Percentiles rank a stretch among this genome's conserved stretches.
Evolutionary conservation across 257 asterid genomes (phyloP).

Genomic region (Petunia secreta): DNA sequence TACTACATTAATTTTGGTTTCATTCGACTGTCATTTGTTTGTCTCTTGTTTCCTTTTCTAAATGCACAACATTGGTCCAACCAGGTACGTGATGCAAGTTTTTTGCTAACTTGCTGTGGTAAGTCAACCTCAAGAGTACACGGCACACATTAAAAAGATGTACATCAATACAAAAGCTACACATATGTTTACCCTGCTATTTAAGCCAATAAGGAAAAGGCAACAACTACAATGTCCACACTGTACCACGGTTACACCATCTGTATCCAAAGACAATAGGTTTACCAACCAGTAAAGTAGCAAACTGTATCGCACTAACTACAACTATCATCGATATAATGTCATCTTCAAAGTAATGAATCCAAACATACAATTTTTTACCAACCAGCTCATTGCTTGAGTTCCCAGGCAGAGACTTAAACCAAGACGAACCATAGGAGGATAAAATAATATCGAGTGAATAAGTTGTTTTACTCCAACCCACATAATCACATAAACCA

Average conservation of each 20-base stretch:
- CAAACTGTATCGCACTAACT: neutral
- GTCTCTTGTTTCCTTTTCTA: neutral
- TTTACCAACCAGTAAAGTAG: neutral
- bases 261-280: neutral
- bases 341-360: neutral
- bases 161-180: neutral
- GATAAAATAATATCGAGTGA: neutral
- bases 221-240: neutral
- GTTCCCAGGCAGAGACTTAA: neutral
- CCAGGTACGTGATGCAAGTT: too few species aligned
- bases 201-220: neutral
- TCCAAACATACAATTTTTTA: neutral
- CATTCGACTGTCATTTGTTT: neutral
- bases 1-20: neutral
- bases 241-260: neutral
- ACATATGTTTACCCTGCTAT: neutral
- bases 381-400: neutral
- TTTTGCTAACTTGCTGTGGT: too few species aligned
- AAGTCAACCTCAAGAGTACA: neutral
- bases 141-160: neutral
- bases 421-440: neutral
- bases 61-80: neutral
- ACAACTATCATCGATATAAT: neutral
- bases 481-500: neutral
- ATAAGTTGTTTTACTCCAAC: neutral